Base-by-base conservation (phyloP, 345 rosid species). In the thale cress (Arabidopsis thaliana) region DNA sequence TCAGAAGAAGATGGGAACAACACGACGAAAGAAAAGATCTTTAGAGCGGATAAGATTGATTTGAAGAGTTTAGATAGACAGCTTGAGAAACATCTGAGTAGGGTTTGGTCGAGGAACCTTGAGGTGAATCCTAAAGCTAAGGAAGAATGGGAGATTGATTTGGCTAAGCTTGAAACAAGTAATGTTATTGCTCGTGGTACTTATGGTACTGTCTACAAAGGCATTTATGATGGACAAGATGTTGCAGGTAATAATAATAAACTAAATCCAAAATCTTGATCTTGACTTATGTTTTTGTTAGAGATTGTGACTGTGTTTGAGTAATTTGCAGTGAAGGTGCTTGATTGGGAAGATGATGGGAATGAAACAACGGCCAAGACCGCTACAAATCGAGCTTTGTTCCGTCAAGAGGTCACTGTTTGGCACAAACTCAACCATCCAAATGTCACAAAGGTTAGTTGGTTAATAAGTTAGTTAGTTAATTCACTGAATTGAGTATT, bases 391-490 rank as follows among this genome's bases (percentile, higher is more conserved):
- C 86, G 96, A 61, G 83, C 88, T 78, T 89, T 96, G 30, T 95
- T 95, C 71, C 83, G 50, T 73, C 90, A 92, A 82, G 99, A 92
- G 77, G 99, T 95, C 67, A 89, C 93, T 49, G 99, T 95, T 72
- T 95, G 99, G 99, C 88, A 95, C 68, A 92, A 92, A 85, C 97
- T 95, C 44, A 72, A 85, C 79, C 96, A 95, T 83, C 93, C 88
- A 41, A 95, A 95, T 76, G 98, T 95, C 58, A 95, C 99, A 14
- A 87, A 85, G 78, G 99, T 95, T 69, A 49, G 59, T 70, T 71
- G 42, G 34, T 58, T 65, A 41, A 28, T 48, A 71, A 55, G 49
- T 67, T 46, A 8, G 44, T 59, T 33, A n/a, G 53, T 63, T 67
- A 32, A 12, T 33, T 59, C 45, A 42, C 8, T 58, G 25, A 34